Evolutionary conservation across 2,329 filamentous ascomycete genomes (phyloP), one percentile per base, ranked within the genome.

Genomic region (Gnomoniopsis sp.): DNA sequence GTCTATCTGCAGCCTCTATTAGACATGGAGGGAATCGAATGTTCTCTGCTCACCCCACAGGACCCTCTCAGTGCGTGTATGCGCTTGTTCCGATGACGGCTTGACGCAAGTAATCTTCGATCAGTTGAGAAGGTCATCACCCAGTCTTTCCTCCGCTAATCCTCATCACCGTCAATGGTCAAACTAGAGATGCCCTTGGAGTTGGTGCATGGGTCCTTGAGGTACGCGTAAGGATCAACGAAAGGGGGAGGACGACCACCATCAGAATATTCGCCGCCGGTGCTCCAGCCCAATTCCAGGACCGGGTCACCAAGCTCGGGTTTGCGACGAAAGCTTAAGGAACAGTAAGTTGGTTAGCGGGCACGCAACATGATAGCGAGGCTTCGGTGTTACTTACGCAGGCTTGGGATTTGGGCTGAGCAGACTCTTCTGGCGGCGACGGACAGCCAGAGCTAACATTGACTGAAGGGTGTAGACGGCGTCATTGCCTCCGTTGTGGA

Each of bases 401-500:
- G 2, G 44, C 55, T 60, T 55, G 23, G 53, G 49, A 38, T 62
- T 46, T 10, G 51, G 50, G 2, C 63, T 54, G 15, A 60, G 49
- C 14, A 69, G 56, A 33, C 70, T 71, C 48, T 58, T 49, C 52
- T 67, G 55, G 1, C 74, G 70, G 26, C 69, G 71, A 8, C 68
- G 62, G 2, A 79, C 70, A 19, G 77, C 79, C 60, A 91, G 81
- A 6, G 76, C 83, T 7, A 96, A 71, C 79, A 95, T 83, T 8
- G 86, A 88, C 62, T 88, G 86, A 62, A 96, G 73, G 0, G 91
- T 93, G 69, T 89, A 95, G 1, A 86, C 82, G 0, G 92, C 91
- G 69, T 96, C 92, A 64, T 96, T 96, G 1, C 92, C 87, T 0
- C 88, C 92, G 68, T 96, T 96, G 72, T 96, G 92, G n/a, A 93